These are phyloP conservation scores for Cercospora sp. DNA, from an alignment of 2,329 filamentous ascomycete species.

Conservation along the genomic window DNA sequence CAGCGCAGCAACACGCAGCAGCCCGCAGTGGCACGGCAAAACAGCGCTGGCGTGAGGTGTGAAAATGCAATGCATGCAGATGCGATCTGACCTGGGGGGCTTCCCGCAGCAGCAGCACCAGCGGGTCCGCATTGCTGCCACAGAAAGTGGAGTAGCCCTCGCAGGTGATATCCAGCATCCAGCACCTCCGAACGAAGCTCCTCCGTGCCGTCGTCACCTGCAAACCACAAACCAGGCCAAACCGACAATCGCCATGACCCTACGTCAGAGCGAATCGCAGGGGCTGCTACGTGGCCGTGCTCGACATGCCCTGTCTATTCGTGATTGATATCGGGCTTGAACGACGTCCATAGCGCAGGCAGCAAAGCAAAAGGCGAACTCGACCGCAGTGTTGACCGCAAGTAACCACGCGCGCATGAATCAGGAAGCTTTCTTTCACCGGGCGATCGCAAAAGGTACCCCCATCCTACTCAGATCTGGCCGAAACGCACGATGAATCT, in stretches of 20 bases:
- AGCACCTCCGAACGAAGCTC: background rate
- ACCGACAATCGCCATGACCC: background rate
- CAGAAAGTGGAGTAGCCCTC: background rate
- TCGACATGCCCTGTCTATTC: background rate
- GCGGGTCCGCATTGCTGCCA: background rate
- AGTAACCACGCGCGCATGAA: background rate
- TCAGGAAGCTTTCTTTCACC: background rate
- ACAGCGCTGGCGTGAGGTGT: slow-evolving; percentile 1
- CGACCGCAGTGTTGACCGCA: background rate
- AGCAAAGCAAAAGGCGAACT: background rate
- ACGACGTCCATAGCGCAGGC: background rate
- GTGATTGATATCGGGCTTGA: background rate
- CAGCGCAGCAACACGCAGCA: background rate
- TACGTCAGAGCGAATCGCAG: background rate
- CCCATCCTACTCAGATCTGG: slow-evolving; percentile 1
- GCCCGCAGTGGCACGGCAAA: background rate
- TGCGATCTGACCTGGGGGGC: background rate
- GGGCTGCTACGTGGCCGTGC: background rate
- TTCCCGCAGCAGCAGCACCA: background rate
- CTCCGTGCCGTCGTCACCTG: background rate
- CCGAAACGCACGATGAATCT: background rate
- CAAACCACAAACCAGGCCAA: background rate
- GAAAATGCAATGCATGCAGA: slow-evolving; percentile 5
- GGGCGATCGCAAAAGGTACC: background rate
- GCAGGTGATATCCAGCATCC: background rate